Percentiles rank a stretch among this genome's conserved stretches.
These are phyloP conservation scores for Aspergillus panamensis DNA, from an alignment of 495 filamentous ascomycete species.

Conservation along the genomic window DNA sequence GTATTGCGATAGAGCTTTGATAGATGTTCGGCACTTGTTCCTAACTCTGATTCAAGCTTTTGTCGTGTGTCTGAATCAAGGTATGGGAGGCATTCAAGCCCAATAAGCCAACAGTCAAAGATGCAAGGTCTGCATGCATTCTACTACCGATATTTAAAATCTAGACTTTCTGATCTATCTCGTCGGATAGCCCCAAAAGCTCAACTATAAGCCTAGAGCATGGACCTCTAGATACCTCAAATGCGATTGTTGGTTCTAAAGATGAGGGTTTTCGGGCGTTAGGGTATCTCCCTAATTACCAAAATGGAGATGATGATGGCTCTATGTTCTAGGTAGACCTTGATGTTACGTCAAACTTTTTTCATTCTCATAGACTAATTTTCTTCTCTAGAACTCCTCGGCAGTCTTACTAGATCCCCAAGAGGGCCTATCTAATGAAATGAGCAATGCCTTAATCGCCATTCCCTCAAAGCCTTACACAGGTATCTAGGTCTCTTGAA, in stretches of 20 bases:
- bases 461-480: constrained; percentile 33
- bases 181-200: neutral
- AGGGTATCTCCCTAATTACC: constrained; percentile 27
- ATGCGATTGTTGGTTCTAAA: neutral
- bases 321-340: constrained; percentile 12
- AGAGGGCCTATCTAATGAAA: constrained; percentile 16
- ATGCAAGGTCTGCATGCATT: constrained; percentile 10
- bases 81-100: constrained; percentile 48
- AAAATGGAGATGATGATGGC: constrained; percentile 13
- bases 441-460: constrained; percentile 23
- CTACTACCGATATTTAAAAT: constrained; percentile 26
- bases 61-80: constrained; percentile 34
- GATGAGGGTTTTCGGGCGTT: constrained; percentile 25
- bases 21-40: constrained; percentile 32
- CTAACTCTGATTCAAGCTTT: constrained; percentile 48
- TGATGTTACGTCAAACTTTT: neutral
- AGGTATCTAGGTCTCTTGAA: constrained; percentile 16
- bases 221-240: neutral
- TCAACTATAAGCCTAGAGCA: neutral
- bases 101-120: constrained; percentile 18
- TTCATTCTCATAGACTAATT: neutral
- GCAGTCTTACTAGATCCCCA: neutral
- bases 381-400: neutral
- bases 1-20: constrained; percentile 41
- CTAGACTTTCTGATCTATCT: constrained; percentile 30